Percentiles rank a stretch among this genome's conserved stretches.
phyloP scores from a whole-genome alignment of 1,284 basidiomycete species.

The Pyrrhoderma noxium region DNA sequence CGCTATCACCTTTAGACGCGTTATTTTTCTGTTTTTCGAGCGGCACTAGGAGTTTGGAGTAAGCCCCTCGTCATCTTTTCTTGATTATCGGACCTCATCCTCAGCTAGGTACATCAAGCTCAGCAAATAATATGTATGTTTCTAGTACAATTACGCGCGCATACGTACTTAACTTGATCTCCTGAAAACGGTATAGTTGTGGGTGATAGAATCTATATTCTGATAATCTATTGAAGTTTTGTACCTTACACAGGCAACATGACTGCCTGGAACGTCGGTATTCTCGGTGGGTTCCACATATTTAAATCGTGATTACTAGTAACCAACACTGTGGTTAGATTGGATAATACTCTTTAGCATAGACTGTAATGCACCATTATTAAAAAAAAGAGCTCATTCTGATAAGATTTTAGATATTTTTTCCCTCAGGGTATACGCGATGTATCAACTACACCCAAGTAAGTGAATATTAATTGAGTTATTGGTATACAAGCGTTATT shows the following conservation, averaged over 20 bases:
- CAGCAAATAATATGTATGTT: not conserved
- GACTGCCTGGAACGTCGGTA: not conserved
- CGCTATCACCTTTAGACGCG: too few relatives aligned
- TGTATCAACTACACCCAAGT: too few relatives aligned
- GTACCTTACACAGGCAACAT: too few relatives aligned
- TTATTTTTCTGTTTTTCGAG: not conserved
- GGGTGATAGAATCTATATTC: too few relatives aligned
- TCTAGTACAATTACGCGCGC: not conserved
- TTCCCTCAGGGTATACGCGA: not conserved
- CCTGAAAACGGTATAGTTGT: too few relatives aligned
- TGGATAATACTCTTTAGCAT: constrained; percentile 1
- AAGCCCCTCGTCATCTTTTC: too few relatives aligned
- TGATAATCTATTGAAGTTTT: too few relatives aligned
- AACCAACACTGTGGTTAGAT: not conserved
- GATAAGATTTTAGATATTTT: constrained; percentile 4
- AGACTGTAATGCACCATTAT: not conserved
- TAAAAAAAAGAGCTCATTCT: not conserved
- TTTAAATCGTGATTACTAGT: too few relatives aligned
- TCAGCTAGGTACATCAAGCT: not conserved
- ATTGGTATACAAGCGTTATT: too few relatives aligned
- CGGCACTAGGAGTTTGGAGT: not conserved
- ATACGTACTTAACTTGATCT: too few relatives aligned
- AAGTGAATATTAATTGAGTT: too few relatives aligned
- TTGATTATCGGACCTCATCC: not conserved
- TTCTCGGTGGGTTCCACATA: not conserved